Evolutionary conservation across 331 rosid species (phyloP), one percentile per base, ranked within the genome.

Genomic region (Pyrus hybrid): DNA sequence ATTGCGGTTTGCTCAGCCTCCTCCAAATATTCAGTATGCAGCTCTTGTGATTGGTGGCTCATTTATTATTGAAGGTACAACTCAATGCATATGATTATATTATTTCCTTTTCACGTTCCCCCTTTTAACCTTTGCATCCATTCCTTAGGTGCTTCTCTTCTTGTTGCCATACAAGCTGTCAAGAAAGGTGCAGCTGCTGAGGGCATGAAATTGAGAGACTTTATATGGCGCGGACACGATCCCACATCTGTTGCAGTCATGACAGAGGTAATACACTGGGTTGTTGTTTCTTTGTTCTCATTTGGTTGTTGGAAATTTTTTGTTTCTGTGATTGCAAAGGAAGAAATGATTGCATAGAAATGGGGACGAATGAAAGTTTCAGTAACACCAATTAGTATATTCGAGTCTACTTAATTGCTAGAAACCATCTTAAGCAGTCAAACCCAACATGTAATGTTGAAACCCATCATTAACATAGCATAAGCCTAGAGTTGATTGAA

Each of bases 181-280:
- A 91, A 90, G 88, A 89, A 89, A 89, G 99, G 99, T 73, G 99
- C 98, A 74, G 96, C 93, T 33, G 84, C 89, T 25, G 98, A 95
- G 88, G 99, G 97, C 78, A 92, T 95, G 99, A 95, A 67, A 78
- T 75, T 92, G 83, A 83, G 93, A 79, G 99, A 95, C 86, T 95
- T 85, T 81, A 58, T 95, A 26, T 95, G 98, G 99, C 99, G 97
- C 32, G 99, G 98, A 76, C 98, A 95, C 74, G 98, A 95, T 81
- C 98, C 99, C 79, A 95, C 99, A 62, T 89, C 98, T 62, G 98
- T 95, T 83, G 99, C 99, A 23, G 99, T 95, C 76, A 95, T 95
- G 99, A 91, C 98, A 30, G 99, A 95, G 98, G 98, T 37, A 80
- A 82, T 74, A 41, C 57, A 5, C 69, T 22, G 41, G 63, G 66